phyloP scores from a whole-genome alignment of 495 filamentous ascomycete genomes.

The Podospora fimiseda region DNA sequence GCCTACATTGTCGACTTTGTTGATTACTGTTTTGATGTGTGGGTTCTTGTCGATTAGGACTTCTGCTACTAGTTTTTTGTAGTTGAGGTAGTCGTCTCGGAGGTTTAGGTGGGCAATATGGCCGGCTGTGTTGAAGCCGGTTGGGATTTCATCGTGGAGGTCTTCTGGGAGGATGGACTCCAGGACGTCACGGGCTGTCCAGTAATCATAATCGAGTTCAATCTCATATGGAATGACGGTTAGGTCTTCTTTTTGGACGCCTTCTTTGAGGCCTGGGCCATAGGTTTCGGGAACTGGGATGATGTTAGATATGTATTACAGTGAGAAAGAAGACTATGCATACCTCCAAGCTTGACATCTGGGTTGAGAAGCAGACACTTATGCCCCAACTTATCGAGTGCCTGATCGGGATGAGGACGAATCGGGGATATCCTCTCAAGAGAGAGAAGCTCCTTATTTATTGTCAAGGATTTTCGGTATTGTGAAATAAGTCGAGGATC shows the following conservation, averaged over 20 bases:
- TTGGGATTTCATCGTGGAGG: conserved; percentile 66
- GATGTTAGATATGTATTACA: conserved; percentile 5
- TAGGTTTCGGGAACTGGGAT: conserved; percentile 64
- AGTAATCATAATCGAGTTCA: conserved; percentile 73
- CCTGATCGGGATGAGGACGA: conserved; percentile 44
- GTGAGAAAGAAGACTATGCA: conserved; percentile 3
- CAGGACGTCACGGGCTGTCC: conserved; percentile 87
- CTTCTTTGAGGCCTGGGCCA: conserved; percentile 59
- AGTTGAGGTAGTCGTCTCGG: conserved; percentile 67
- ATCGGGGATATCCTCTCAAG: conserved; percentile 52
- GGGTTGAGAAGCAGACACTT: conserved; percentile 75
- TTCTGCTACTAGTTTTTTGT: conserved; percentile 75
- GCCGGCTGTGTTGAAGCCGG: conserved; percentile 77
- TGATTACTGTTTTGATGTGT: conserved; percentile 77
- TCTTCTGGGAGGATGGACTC: conserved; percentile 61
- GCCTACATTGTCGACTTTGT: conserved; percentile 87
- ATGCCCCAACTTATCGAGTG: conserved; percentile 44
- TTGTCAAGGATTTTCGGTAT: conserved; percentile 54
- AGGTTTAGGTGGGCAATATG: conserved; percentile 92
- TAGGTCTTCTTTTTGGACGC: conserved; percentile 59
- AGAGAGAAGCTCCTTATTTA: conserved; percentile 52
- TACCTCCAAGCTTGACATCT: conserved; percentile 61
- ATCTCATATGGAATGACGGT: conserved; percentile 68
- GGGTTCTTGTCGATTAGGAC: conserved; percentile 84
- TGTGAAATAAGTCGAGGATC: conserved; percentile 64